A percentile compares a stretch with the other conserved stretches of the same genome.
Conservation (phyloP, 768 basidiomycete species). For the Tylopilus felleus region DNA sequence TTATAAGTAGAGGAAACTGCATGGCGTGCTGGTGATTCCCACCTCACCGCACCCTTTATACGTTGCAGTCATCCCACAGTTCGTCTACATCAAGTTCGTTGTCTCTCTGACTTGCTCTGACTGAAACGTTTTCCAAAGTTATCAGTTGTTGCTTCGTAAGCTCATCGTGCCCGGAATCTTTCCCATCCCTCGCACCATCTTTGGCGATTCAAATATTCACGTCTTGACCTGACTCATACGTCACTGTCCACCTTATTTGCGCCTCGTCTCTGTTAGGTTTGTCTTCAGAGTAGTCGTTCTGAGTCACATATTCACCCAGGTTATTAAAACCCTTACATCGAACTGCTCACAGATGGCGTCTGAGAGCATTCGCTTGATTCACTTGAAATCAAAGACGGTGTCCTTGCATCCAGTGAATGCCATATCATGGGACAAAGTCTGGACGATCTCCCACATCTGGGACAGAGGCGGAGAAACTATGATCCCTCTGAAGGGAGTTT, state of each 20-base stretch:
- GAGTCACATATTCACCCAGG: not conserved
- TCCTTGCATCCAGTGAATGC: not conserved
- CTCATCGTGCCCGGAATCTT: not conserved
- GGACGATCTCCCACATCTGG: slow-evolving; percentile 12
- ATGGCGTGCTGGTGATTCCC: too few species aligned
- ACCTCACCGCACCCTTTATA: too few species aligned
- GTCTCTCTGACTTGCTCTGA: not conserved
- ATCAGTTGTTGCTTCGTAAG: not conserved
- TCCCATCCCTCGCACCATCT: not conserved
- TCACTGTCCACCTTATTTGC: too few species aligned
- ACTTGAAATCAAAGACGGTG: not conserved
- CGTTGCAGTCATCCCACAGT: too few species aligned
- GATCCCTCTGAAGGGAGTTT: slow-evolving; percentile 1
- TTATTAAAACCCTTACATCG: not conserved
- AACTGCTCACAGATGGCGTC: not conserved
- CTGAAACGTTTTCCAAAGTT: not conserved
- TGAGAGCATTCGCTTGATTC: not conserved
- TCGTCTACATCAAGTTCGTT: not conserved
- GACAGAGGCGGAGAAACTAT: not conserved
- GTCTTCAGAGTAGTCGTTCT: not conserved
- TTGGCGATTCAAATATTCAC: too few species aligned
- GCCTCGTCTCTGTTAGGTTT: not conserved
- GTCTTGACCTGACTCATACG: too few species aligned
- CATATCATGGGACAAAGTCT: slow-evolving; percentile 3
- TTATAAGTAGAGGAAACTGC: too few species aligned